Conservation (phyloP, 2,329 filamentous ascomycete genomes). For the Hawksworthiomyces lignivorus region DNA sequence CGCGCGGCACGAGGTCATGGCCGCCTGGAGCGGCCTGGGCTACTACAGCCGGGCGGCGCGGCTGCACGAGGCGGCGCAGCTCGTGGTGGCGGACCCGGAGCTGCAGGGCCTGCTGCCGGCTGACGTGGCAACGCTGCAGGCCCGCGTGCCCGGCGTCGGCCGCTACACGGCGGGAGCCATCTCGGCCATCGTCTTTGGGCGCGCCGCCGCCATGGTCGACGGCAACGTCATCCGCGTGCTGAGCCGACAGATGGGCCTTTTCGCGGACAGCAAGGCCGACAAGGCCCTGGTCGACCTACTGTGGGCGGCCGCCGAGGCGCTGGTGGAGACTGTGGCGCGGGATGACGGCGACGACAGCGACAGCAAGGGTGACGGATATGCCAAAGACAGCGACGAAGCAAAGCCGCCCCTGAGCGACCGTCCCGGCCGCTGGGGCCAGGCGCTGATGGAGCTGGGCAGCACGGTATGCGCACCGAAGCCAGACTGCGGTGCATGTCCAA, state of each 20-base stretch:
- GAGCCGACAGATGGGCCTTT: slow-evolving; percentile 51
- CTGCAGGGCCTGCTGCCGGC: slow-evolving; percentile 44
- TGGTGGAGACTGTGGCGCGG: slow-evolving; percentile 43
- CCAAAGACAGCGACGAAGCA: slow-evolving; percentile 11
- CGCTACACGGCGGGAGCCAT: slow-evolving; percentile 57
- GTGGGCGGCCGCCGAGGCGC: slow-evolving; percentile 49
- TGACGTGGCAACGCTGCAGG: slow-evolving; percentile 36
- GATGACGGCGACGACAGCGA: slow-evolving; percentile 23
- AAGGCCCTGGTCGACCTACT: slow-evolving; percentile 44
- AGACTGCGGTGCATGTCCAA: slow-evolving; percentile 44
- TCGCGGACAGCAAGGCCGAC: slow-evolving; percentile 49
- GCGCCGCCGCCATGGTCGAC: slow-evolving; percentile 53
- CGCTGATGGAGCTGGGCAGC: slow-evolving; percentile 58
- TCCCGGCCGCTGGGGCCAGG: slow-evolving; percentile 56
- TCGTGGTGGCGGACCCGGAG: slow-evolving; percentile 34
- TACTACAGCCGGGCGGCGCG: slow-evolving; percentile 58
- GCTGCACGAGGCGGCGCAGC: slow-evolving; percentile 48
- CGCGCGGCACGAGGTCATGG: slow-evolving; percentile 46
- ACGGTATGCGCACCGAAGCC: slow-evolving; percentile 55
- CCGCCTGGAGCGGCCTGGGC: slow-evolving; percentile 53
- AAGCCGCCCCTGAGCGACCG: slow-evolving; percentile 32
- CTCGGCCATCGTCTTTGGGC: slow-evolving; percentile 54
- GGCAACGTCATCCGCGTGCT: slow-evolving; percentile 56
- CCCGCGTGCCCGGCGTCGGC: slow-evolving; percentile 51
- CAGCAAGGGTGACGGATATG: slow-evolving; percentile 10